Evolutionary conservation across 2,329 filamentous ascomycete species (phyloP).

Genomic region (Arthrobotrys sinensis): DNA sequence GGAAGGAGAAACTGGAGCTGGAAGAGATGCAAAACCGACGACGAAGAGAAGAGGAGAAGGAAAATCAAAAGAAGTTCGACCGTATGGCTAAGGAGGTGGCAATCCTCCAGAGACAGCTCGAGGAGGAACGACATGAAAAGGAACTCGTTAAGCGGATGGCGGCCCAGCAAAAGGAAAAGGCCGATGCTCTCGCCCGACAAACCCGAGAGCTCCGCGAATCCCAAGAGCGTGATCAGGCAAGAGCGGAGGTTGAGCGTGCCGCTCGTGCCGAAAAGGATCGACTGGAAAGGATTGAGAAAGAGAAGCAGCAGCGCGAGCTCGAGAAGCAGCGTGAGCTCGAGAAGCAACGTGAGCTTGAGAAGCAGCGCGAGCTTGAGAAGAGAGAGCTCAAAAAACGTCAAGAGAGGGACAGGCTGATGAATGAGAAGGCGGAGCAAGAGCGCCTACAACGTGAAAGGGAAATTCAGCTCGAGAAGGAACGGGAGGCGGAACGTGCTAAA

Average conservation of each 20-base stretch:
- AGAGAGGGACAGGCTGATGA: slow-evolving; percentile 48
- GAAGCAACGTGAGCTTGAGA: slow-evolving; percentile 45
- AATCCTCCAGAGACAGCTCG: slow-evolving; percentile 43
- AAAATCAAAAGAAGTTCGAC: slow-evolving; percentile 58
- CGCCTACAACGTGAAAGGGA: slow-evolving; percentile 54
- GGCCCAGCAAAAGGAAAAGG: slow-evolving; percentile 53
- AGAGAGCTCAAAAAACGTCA: slow-evolving; percentile 56
- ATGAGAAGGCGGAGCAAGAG: slow-evolving; percentile 57
- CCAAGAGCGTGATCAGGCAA: slow-evolving; percentile 58
- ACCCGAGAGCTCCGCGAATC: slow-evolving; percentile 55
- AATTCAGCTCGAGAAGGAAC: slow-evolving; percentile 52
- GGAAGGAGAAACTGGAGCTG: slow-evolving; percentile 54
- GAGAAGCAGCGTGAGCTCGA: slow-evolving; percentile 48
- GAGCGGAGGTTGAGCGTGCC: slow-evolving; percentile 55
- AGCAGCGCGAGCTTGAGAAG: slow-evolving; percentile 50
- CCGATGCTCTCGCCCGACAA: slow-evolving; percentile 45
- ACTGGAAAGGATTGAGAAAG: slow-evolving; percentile 46
- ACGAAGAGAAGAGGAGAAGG: slow-evolving; percentile 52
- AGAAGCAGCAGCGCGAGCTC: slow-evolving; percentile 39
- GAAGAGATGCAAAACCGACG: slow-evolving; percentile 47
- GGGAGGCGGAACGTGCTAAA: slow-evolving; percentile 45
- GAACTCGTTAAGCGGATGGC: slow-evolving; percentile 54
- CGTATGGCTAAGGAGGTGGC: slow-evolving; percentile 55
- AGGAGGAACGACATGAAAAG: slow-evolving; percentile 55
- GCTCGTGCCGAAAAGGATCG: slow-evolving; percentile 56